Conservation (phyloP, 1,284 basidiomycete species). For the Rugosomyces carneus region DNA sequence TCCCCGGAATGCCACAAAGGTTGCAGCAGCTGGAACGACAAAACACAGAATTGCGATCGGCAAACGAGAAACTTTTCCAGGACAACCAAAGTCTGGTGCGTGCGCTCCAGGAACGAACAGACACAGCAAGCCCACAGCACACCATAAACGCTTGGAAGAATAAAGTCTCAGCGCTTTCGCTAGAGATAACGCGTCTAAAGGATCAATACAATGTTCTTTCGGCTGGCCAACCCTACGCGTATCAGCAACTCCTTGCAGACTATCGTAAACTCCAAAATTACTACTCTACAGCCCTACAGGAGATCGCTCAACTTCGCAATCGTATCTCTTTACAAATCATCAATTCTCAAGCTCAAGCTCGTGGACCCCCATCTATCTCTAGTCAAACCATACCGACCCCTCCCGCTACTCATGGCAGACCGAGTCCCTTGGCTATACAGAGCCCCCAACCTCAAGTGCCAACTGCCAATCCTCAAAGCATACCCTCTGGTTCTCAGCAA, state of each 20-base stretch:
- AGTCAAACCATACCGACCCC: not conserved
- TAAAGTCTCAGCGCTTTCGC: constrained; percentile 16
- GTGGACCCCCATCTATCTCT: not conserved
- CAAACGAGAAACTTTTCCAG: constrained; percentile 44
- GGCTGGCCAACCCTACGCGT: constrained; percentile 11
- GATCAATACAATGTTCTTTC: constrained; percentile 15
- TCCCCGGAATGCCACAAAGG: constrained; percentile 31
- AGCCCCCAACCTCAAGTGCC: constrained; percentile 1
- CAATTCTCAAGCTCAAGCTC: constrained; percentile 4
- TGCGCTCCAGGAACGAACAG: constrained; percentile 19
- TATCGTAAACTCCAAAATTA: constrained; percentile 13
- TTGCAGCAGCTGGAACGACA: constrained; percentile 27
- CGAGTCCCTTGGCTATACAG: not conserved
- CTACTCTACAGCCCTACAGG: constrained; percentile 15
- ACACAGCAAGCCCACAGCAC: constrained; percentile 17
- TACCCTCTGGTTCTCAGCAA: not conserved
- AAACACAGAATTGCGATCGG: constrained; percentile 27
- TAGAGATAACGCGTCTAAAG: constrained; percentile 14
- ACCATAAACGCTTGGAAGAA: constrained; percentile 19
- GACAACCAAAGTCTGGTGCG: constrained; percentile 41
- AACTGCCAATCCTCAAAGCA: not conserved
- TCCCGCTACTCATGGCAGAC: not conserved
- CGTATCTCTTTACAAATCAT: constrained; percentile 2
- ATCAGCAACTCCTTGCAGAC: constrained; percentile 16
- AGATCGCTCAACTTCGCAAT: constrained; percentile 17